phyloP scores from a whole-genome alignment of 73 alveolate genomes.

The Breviolum minutum region DNA sequence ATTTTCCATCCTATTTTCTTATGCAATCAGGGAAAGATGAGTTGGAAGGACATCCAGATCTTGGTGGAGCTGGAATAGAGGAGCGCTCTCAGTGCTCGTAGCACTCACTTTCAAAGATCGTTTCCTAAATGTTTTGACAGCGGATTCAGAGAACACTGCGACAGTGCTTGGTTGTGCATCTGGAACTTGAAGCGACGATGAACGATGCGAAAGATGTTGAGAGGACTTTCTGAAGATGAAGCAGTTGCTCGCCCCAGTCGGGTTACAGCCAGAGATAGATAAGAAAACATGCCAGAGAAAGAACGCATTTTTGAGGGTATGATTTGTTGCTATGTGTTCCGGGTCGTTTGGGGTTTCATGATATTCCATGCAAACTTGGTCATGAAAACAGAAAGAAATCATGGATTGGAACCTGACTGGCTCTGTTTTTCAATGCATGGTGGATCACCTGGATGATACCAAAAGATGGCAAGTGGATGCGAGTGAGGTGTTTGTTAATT shows the following conservation, averaged over 20 bases:
- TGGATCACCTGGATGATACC: too few relatives aligned
- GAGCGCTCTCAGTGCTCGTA: background rate
- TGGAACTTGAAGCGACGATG: background rate
- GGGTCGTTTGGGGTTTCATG: background rate
- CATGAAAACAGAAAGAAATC: too few relatives aligned
- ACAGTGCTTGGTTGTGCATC: background rate
- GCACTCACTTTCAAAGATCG: too few relatives aligned
- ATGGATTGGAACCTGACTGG: too few relatives aligned
- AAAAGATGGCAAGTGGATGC: too few relatives aligned
- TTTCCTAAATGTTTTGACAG: too few relatives aligned
- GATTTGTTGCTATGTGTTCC: background rate
- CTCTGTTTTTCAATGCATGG: too few relatives aligned
- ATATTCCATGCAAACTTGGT: too few relatives aligned
- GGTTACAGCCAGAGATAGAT: background rate
- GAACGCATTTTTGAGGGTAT: background rate
- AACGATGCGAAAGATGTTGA: background rate
- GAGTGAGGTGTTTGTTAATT: too few relatives aligned
- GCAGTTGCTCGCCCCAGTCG: constrained; percentile 7
- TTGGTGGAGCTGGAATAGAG: constrained; percentile 66
- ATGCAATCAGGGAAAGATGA: constrained; percentile 44
- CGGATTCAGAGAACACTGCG: background rate
- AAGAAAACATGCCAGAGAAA: background rate
- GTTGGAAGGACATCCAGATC: constrained; percentile 70
- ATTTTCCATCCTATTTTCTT: too few relatives aligned
- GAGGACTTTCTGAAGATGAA: constrained; percentile 84